phyloP scores from a whole-genome alignment of 176 grass and related monocot species.

The Tillandsia leiboldiana region DNA sequence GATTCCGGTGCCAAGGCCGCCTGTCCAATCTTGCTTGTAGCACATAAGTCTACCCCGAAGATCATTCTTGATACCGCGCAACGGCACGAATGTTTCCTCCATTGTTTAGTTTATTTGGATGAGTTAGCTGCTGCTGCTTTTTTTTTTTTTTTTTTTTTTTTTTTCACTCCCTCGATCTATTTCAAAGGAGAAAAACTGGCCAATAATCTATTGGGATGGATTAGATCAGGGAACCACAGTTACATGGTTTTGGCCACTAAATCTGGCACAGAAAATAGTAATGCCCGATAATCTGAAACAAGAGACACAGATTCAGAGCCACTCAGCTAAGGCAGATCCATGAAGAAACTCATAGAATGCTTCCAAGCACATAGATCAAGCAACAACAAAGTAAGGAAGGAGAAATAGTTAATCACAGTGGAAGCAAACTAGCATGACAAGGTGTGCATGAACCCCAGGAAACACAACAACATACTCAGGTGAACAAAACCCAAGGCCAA shows the following conservation, averaged over 20 bases:
- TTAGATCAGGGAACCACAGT: not conserved
- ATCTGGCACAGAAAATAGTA: not conserved
- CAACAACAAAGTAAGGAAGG: not conserved
- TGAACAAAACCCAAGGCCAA: not conserved
- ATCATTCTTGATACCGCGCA: constrained; percentile 82
- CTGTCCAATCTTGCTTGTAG: constrained; percentile 96
- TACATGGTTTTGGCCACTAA: not conserved
- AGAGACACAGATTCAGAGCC: not conserved
- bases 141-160: not conserved
- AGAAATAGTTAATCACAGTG: not conserved
- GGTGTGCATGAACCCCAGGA: not conserved
- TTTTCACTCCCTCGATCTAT: constrained; percentile 1
- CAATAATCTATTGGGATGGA: not conserved
- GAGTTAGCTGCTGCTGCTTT: not conserved
- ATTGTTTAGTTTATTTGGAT: constrained; percentile 24
- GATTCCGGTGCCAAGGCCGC: constrained; percentile 70
- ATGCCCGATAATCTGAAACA: too few relatives aligned
- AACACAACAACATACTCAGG: not conserved
- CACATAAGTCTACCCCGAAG: constrained; percentile 61
- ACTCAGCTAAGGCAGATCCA: not conserved
- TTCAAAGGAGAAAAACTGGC: not conserved
- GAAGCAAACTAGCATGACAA: not conserved
- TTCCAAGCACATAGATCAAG: not conserved
- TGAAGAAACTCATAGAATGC: not conserved
- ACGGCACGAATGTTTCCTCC: constrained; percentile 87